Evolutionary conservation across 2,329 filamentous ascomycete species (phyloP).

Genomic region (Pseudogymnoascus destructans): DNA sequence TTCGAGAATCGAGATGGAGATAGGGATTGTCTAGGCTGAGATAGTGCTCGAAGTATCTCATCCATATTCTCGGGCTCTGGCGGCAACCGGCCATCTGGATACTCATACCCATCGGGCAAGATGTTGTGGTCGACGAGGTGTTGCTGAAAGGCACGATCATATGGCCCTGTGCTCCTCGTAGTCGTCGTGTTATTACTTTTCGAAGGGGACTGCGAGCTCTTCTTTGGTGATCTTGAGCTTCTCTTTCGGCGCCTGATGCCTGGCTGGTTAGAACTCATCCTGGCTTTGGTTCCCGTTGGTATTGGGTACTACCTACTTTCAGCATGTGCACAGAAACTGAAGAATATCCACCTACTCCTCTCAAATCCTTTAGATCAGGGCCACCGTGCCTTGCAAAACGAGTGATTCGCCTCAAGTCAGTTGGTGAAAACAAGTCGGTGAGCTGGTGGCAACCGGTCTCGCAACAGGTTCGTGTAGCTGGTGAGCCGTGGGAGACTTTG

Average conservation of each 20-base stretch:
- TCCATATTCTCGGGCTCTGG: conserved; percentile 25
- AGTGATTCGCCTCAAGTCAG: conserved; percentile 14
- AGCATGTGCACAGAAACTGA: not conserved
- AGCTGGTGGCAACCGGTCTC: not conserved
- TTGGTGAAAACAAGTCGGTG: not conserved
- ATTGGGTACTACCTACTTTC: not conserved
- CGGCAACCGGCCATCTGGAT: conserved; percentile 19
- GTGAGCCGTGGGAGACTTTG: not conserved
- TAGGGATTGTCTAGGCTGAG: conserved; percentile 25
- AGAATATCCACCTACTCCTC: conserved; percentile 22
- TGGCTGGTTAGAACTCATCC: not conserved
- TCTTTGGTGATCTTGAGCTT: not conserved
- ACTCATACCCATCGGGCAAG: conserved; percentile 21
- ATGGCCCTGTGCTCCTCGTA: conserved; percentile 22
- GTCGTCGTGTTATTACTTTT: conserved; percentile 12
- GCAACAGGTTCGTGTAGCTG: not conserved
- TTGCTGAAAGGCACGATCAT: conserved; percentile 28
- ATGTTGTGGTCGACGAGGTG: conserved; percentile 28
- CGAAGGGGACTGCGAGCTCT: not conserved
- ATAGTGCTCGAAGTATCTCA: conserved; percentile 23
- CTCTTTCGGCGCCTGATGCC: not conserved
- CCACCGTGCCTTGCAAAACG: conserved; percentile 26
- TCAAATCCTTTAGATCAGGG: conserved; percentile 27
- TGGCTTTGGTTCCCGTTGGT: not conserved
- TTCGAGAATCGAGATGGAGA: conserved; percentile 27